Base-by-base conservation (phyloP, 371 early-diverging fungal species). In the Actinomucor elegans region DNA sequence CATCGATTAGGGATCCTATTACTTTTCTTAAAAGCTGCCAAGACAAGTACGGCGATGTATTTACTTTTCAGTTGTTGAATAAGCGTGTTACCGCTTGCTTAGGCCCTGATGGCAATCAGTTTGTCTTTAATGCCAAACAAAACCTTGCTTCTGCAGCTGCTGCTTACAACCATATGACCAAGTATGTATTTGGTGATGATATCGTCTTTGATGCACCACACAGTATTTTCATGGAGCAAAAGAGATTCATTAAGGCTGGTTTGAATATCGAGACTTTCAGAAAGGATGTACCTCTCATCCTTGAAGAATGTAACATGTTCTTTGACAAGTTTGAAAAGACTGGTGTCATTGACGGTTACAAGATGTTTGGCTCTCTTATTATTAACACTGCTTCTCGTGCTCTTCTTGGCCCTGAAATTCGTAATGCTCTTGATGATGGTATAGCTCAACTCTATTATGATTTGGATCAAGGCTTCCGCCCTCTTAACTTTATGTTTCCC, bases 121-220 rank as follows among this genome's bases (percentile, higher is more conserved):
- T 93, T 64, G 86, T 96, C 3, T 94, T 97, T 72, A 97, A 97
- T 80, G 89, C 88, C 48, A 92, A 91, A 64, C 77, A 91, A 57
- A 85, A 89, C 59, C 56, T 89, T 59, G 94, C 92, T 44, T 91
- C 91, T 33, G 97, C 97, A 29, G 97, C 95, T 66, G 94, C 88
- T 32, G 96, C 96, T 29, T 97, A 97, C 77, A 89, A 84, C 61
- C 83, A 84, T 26, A 83, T 97, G 78, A 97, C 97, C 15, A 92
- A 89, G 41, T 94, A 94, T n/a, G 97, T 97, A 29, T 97, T 97
- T 75, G 98, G 98, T 46, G 79, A 75, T 49, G 94, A 90, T 21
- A 96, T 97, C 23, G 96, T 97, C 12, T 97, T 97, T 75, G 98
- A 97, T 73, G 91, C 92, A 38, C 87, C 88, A 14, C 95, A 96